phyloP scores from a whole-genome alignment of 73 alveolate species.

The Stentor coeruleus region DNA sequence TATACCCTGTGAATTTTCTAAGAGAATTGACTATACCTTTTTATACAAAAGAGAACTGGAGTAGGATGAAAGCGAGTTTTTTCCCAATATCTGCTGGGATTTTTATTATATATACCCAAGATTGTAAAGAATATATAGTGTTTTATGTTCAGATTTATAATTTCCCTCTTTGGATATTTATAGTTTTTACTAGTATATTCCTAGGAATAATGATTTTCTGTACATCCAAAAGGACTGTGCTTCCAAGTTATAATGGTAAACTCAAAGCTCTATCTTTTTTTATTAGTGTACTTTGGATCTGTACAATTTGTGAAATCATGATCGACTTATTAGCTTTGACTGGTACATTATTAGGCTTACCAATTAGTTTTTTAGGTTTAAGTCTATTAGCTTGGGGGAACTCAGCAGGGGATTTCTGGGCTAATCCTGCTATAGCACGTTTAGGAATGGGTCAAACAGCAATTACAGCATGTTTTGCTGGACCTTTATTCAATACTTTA shows the following conservation, averaged over 20 bases:
- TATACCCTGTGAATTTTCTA: constrained; percentile 56
- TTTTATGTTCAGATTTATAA: background rate
- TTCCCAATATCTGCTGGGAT: constrained; percentile 51
- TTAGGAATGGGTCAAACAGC: constrained; percentile 97
- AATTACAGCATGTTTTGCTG: constrained; percentile 95
- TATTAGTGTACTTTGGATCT: constrained; percentile 35
- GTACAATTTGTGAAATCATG: background rate
- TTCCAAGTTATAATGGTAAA: background rate
- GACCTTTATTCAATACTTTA: constrained; percentile 87
- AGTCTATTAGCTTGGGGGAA: constrained; percentile 97
- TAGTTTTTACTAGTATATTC: background rate
- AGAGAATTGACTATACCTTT: constrained; percentile 72
- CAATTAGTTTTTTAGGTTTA: constrained; percentile 69
- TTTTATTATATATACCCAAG: constrained; percentile 29
- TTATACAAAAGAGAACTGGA: constrained; percentile 55
- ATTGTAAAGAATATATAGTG: constrained; percentile 28
- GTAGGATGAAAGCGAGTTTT: constrained; percentile 35
- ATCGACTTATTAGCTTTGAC: constrained; percentile 14
- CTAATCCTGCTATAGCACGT: constrained; percentile 83
- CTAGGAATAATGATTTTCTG: constrained; percentile 1
- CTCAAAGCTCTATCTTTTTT: constrained; percentile 2
- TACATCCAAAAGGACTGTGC: constrained; percentile 7
- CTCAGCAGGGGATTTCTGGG: constrained; percentile 91
- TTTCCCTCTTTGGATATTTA: background rate
- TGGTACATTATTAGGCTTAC: constrained; percentile 24